Conservation (phyloP, 148 eudicot genomes). For the Rhododendron griersonianum region DNA sequence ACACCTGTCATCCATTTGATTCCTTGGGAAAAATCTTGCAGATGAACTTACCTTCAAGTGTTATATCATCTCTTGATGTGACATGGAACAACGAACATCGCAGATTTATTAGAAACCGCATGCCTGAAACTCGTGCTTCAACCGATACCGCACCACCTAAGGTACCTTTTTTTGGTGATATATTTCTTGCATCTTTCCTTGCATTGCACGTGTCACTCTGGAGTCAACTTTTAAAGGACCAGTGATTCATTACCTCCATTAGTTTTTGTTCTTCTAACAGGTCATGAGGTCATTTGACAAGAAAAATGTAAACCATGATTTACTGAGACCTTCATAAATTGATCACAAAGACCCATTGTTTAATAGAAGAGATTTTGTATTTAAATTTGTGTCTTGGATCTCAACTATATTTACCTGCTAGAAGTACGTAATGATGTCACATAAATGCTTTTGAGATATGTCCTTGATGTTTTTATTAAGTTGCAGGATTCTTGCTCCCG, state of each 20-base stretch:
- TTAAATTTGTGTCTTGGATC: neutral
- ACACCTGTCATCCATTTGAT: constrained; percentile 10
- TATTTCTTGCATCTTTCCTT: neutral
- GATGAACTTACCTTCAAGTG: constrained; percentile 51
- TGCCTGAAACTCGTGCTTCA: constrained; percentile 53
- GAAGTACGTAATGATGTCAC: neutral
- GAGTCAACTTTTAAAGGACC: neutral
- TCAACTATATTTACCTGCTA: neutral
- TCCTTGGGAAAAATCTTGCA: constrained; percentile 23
- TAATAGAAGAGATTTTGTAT: neutral
- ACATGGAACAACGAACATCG: constrained; percentile 28
- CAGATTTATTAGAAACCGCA: constrained; percentile 26
- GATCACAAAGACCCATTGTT: neutral
- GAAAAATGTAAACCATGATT: neutral
- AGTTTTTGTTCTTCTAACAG: neutral
- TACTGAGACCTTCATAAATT: neutral
- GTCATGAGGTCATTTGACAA: neutral
- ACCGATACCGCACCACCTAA: constrained; percentile 41
- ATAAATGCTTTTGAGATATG: neutral
- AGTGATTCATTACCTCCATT: neutral
- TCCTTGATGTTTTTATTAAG: neutral
- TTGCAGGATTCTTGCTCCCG: neutral
- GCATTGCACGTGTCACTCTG: neutral
- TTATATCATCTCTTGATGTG: constrained; percentile 41
- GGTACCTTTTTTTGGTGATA: constrained; percentile 24